A percentile compares a stretch with the other conserved stretches of the same genome.
Evolutionary conservation across 1,284 basidiomycete genomes (phyloP).

Genomic region (Leccinum subatratum): DNA sequence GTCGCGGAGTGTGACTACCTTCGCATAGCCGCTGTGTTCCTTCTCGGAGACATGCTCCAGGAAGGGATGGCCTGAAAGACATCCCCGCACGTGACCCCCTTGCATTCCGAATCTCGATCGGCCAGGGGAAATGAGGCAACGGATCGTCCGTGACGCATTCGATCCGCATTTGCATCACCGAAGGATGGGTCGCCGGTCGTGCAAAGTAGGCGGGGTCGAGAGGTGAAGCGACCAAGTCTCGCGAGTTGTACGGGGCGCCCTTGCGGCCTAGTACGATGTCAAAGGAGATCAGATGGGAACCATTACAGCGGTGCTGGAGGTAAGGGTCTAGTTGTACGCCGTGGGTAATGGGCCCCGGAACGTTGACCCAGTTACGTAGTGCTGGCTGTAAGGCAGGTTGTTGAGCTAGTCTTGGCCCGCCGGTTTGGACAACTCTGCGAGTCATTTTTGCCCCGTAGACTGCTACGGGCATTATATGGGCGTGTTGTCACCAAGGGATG

Average conservation of each 20-base stretch:
- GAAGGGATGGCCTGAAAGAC: constrained; percentile 48
- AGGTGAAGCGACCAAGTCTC: constrained; percentile 17
- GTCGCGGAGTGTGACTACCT: constrained; percentile 23
- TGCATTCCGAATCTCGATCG: constrained; percentile 45
- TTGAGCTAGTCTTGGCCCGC: not conserved
- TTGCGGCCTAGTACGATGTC: constrained; percentile 37
- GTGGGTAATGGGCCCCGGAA: constrained; percentile 1
- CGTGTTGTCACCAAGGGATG: not conserved
- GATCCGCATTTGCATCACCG: constrained; percentile 51
- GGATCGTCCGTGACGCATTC: constrained; percentile 48
- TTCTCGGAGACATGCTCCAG: constrained; percentile 37
- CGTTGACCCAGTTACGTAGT: not conserved
- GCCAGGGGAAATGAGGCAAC: constrained; percentile 47
- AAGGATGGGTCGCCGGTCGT: constrained; percentile 59
- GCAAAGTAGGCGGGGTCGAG: constrained; percentile 39
- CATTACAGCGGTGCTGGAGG: constrained; percentile 42
- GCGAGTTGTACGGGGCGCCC: not conserved
- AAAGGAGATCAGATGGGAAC: constrained; percentile 45
- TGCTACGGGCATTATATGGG: not conserved
- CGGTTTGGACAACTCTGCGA: not conserved
- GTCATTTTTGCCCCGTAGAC: not conserved
- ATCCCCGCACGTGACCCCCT: constrained; percentile 46
- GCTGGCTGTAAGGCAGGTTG: not conserved
- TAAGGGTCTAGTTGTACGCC: constrained; percentile 52
- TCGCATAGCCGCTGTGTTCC: constrained; percentile 36